Conservation (phyloP, 805 yeast genomes). For the Hanseniaspora jakobsenii region DNA sequence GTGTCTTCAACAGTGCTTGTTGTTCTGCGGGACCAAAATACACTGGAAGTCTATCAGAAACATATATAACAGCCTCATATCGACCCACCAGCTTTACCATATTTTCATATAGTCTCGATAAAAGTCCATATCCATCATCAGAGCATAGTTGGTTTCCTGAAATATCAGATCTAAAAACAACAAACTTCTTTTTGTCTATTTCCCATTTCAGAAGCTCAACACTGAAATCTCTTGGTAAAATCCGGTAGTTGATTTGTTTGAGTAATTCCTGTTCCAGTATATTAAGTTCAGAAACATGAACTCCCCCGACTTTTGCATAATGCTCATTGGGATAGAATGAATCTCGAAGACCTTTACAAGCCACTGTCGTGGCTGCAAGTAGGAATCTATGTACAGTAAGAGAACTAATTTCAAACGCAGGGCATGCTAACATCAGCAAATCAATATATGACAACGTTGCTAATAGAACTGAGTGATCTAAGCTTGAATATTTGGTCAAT, state of each 20-base stretch:
- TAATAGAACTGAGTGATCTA: conserved; percentile 72
- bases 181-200: conserved; percentile 13
- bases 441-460: conserved; percentile 86
- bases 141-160: conserved; percentile 18
- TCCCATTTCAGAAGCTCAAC: conserved; percentile 31
- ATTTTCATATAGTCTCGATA: conserved; percentile 38
- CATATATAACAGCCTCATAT: conserved; percentile 19
- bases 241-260: conserved; percentile 63
- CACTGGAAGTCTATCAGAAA: conserved; percentile 15
- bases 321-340: conserved; percentile 87
- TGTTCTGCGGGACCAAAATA: conserved; percentile 11
- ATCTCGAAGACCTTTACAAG: conserved; percentile 84
- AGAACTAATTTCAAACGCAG: conserved; percentile 72
- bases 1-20: neutral
- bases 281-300: conserved; percentile 69
- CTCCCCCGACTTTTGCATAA: conserved; percentile 93
- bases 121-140: conserved; percentile 31
- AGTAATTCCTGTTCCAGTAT: conserved; percentile 81
- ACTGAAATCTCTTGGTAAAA: conserved; percentile 43
- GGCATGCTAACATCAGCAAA: conserved; percentile 61
- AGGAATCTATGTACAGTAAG: conserved; percentile 88
- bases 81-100: conserved; percentile 41
- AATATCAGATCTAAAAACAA: conserved; percentile 8
- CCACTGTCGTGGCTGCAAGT: conserved; percentile 80
- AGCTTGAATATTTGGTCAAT: conserved; percentile 67